Percentiles rank a stretch among this genome's conserved stretches.
phyloP scores from a whole-genome alignment of 2,329 filamentous ascomycete genomes.

The Penicillium sp. region DNA sequence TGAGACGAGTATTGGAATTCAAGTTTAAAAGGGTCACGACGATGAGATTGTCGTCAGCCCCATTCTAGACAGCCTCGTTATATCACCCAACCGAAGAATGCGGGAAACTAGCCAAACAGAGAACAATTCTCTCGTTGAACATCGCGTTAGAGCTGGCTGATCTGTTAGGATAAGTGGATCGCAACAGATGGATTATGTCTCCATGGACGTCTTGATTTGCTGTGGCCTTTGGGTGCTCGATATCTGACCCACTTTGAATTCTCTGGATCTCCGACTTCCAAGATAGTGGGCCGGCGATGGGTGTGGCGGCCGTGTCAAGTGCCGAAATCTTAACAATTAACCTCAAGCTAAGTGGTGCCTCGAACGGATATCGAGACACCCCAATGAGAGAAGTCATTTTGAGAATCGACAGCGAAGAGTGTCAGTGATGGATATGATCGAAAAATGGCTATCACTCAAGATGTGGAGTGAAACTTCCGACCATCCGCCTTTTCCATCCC shows the following conservation, averaged over 20 bases:
- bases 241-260: slow-evolving; percentile 17
- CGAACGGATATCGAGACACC: not conserved
- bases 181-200: slow-evolving; percentile 25
- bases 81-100: slow-evolving; percentile 23
- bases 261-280: slow-evolving; percentile 2
- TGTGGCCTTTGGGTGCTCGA: slow-evolving; percentile 31
- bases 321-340: slow-evolving; percentile 21
- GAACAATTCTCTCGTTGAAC: slow-evolving; percentile 24
- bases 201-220: slow-evolving; percentile 24
- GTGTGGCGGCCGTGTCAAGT: slow-evolving; percentile 28
- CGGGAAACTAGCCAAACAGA: slow-evolving; percentile 9
- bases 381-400: slow-evolving; percentile 9
- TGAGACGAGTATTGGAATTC: too few species aligned
- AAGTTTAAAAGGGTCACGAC: too few species aligned
- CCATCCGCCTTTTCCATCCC: not conserved
- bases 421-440: not conserved
- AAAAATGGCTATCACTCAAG: not conserved
- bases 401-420: slow-evolving; percentile 5
- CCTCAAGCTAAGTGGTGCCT: slow-evolving; percentile 20
- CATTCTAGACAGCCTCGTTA: not conserved
- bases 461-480: too few species aligned
- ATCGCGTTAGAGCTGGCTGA: slow-evolving; percentile 26
- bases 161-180: slow-evolving; percentile 27
- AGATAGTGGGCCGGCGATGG: slow-evolving; percentile 20
- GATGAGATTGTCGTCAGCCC: not conserved